Percentiles rank a stretch among this genome's conserved stretches.
phyloP scores from a whole-genome alignment of 257 asterid species.

The Catharanthus roseus region DNA sequence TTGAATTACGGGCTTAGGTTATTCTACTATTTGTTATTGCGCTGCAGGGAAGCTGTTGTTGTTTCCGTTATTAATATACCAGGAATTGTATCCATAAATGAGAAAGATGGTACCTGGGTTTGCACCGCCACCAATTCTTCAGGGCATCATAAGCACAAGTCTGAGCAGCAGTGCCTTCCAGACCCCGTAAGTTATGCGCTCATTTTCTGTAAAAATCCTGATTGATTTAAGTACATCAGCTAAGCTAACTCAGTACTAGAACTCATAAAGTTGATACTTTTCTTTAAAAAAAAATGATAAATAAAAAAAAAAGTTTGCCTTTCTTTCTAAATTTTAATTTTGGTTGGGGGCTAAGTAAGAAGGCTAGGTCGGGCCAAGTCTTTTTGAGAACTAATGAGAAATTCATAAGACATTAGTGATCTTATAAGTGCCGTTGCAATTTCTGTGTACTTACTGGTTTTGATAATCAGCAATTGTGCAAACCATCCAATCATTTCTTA shows the following conservation, averaged over 20 bases:
- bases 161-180: constrained; percentile 39
- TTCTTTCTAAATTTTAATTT: too few relatives aligned
- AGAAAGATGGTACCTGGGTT: constrained; percentile 68
- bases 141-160: constrained; percentile 24
- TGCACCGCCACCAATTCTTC: constrained; percentile 32
- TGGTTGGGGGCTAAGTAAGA: too few relatives aligned
- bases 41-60: constrained; percentile 66
- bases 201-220: neutral
- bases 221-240: too few relatives aligned
- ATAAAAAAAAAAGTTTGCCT: too few relatives aligned
- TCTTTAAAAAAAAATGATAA: neutral
- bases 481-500: neutral
- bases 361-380: too few relatives aligned
- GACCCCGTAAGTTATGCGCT: constrained; percentile 44
- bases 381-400: too few relatives aligned
- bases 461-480: neutral
- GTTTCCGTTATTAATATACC: constrained; percentile 56
- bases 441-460: neutral
- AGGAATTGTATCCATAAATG: constrained; percentile 50
- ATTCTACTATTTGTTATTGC: neutral
- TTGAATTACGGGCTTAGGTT: neutral
- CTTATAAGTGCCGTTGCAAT: neutral
- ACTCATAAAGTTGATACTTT: neutral
- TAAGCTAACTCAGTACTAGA: neutral
- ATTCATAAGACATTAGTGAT: neutral